Percentiles rank a stretch among this genome's conserved stretches.
These are phyloP conservation scores for Leptographium procerum DNA, from an alignment of 2,329 filamentous ascomycete species.

Conservation along the genomic window DNA sequence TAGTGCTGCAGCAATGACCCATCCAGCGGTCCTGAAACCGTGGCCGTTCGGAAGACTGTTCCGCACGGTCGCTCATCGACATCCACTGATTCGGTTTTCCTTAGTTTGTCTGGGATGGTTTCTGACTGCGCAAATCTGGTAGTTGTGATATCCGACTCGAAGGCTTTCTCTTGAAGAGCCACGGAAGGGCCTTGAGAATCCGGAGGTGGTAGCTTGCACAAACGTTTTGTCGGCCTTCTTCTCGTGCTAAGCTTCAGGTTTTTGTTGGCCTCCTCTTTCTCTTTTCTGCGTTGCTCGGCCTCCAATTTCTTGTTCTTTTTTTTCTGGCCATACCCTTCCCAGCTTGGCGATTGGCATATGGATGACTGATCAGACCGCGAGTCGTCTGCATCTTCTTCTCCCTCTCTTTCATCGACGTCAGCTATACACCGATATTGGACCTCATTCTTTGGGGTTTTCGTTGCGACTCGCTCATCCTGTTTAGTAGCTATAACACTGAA, in stretches of 20 bases:
- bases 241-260: conserved; percentile 26
- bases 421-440: not conserved
- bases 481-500: not conserved
- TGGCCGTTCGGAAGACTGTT: not conserved
- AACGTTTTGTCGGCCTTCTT: conserved; percentile 20
- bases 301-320: conserved; percentile 43
- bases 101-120: not conserved
- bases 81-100: not conserved
- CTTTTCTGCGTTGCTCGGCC: conserved; percentile 27
- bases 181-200: conserved; percentile 11
- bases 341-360: conserved; percentile 51
- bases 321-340: conserved; percentile 45
- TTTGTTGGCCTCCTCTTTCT: conserved; percentile 27
- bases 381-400: conserved; percentile 15
- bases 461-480: not conserved
- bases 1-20: not conserved
- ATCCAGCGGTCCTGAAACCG: not conserved
- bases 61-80: too few species aligned
- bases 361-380: conserved; percentile 32
- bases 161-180: not conserved
- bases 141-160: not conserved
- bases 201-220: conserved; percentile 25
- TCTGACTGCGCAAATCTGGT: not conserved
- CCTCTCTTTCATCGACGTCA: conserved; percentile 8
- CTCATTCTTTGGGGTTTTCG: conserved; percentile 10